Evolutionary conservation across 768 basidiomycete genomes (phyloP).

Genomic region (Mycena kentingensis): DNA sequence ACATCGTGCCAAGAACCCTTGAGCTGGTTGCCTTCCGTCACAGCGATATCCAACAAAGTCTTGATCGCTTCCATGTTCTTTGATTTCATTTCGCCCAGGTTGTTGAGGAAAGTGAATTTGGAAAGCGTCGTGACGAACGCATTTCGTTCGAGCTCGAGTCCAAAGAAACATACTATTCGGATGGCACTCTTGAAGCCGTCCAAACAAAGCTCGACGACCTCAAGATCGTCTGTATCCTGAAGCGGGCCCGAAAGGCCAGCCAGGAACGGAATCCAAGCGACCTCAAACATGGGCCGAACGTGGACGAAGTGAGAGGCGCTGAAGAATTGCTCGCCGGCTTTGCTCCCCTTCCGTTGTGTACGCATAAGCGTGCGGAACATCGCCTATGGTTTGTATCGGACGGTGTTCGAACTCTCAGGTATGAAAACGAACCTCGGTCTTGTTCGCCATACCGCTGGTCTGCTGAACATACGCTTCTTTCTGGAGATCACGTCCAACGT

Average conservation of each 20-base stretch:
- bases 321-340: slow-evolving; percentile 85
- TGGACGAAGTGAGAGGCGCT: slow-evolving; percentile 96
- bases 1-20: slow-evolving; percentile 98
- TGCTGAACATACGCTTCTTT: slow-evolving; percentile 95
- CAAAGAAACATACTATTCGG: slow-evolving; percentile 94
- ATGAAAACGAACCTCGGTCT: slow-evolving; percentile 74
- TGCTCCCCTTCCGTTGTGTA: slow-evolving; percentile 83
- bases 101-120: slow-evolving; percentile 98
- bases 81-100: slow-evolving; percentile 97
- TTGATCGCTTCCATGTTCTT: slow-evolving; percentile 99
- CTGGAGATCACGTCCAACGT: slow-evolving; percentile 92
- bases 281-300: slow-evolving; percentile 98
- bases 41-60: slow-evolving; percentile 88
- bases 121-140: slow-evolving; percentile 95
- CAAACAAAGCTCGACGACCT: slow-evolving; percentile 86
- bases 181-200: slow-evolving; percentile 98
- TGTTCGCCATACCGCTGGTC: slow-evolving; percentile 93
- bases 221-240: slow-evolving; percentile 93
- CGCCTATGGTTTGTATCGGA: slow-evolving; percentile 50
- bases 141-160: slow-evolving; percentile 96
- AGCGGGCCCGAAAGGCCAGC: slow-evolving; percentile 93
- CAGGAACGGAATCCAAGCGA: slow-evolving; percentile 98
- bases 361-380: slow-evolving; percentile 92
- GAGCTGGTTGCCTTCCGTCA: slow-evolving; percentile 94
- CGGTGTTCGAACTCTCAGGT: slow-evolving; percentile 12